Conservation (phyloP, 345 rosid species). For the Arabis hirsuta region DNA sequence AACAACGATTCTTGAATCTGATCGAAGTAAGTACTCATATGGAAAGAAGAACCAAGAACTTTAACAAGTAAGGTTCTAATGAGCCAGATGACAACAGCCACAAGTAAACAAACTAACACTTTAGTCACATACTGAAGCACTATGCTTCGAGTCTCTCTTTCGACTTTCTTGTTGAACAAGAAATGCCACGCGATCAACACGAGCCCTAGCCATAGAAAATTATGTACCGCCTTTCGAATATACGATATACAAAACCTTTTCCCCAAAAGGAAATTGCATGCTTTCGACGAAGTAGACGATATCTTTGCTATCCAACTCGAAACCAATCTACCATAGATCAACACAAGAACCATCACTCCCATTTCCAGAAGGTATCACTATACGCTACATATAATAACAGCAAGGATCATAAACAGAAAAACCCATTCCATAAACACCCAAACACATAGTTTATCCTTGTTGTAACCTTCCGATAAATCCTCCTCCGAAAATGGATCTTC, state of each 20-base stretch:
- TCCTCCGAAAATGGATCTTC: slow-evolving; percentile 73
- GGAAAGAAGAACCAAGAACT: slow-evolving; percentile 91
- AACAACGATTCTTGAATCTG: slow-evolving; percentile 87
- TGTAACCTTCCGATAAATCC: slow-evolving; percentile 79
- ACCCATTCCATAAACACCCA: slow-evolving; percentile 68
- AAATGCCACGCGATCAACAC: slow-evolving; percentile 80
- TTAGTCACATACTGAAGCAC: slow-evolving; percentile 59
- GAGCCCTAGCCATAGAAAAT: slow-evolving; percentile 88
- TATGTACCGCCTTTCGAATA: slow-evolving; percentile 82
- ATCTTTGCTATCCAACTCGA: slow-evolving; percentile 81
- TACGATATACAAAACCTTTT: slow-evolving; percentile 86
- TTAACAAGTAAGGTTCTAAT: slow-evolving; percentile 79
- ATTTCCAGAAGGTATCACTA: slow-evolving; percentile 65
- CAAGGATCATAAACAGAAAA: slow-evolving; percentile 62
- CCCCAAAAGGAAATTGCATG: slow-evolving; percentile 62
- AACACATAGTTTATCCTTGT: slow-evolving; percentile 48
- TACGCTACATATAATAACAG: slow-evolving; percentile 60
- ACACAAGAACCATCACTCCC: slow-evolving; percentile 80
- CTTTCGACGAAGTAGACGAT: slow-evolving; percentile 70
- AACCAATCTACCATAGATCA: slow-evolving; percentile 84
- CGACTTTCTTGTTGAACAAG: slow-evolving; percentile 68
- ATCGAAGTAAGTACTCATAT: slow-evolving; percentile 91
- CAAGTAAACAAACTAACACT: slow-evolving; percentile 68
- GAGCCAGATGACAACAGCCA: slow-evolving; percentile 76
- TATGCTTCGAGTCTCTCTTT: slow-evolving; percentile 46